Conservation (phyloP, 148 eudicot genomes). For the Amaranthus palmeri region DNA sequence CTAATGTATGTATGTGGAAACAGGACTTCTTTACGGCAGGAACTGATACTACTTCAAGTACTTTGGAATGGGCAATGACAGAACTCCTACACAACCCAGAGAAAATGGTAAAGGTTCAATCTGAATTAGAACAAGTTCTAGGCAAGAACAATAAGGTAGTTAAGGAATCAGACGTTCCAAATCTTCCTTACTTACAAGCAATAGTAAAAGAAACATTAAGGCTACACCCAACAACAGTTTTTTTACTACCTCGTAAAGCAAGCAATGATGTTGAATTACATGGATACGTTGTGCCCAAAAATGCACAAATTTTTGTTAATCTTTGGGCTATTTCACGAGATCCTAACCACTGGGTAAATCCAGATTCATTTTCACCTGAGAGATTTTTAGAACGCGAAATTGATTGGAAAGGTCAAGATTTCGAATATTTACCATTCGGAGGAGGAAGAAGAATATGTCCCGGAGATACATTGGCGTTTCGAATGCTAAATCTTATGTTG, state of each 20-base stretch:
- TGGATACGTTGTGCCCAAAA: constrained; percentile 26
- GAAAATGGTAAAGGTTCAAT: constrained; percentile 16
- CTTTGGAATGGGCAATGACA: constrained; percentile 26
- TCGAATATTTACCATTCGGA: constrained; percentile 4
- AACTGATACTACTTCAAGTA: constrained; percentile 5
- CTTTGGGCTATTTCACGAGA: constrained; percentile 30
- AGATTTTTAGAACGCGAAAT: constrained; percentile 3
- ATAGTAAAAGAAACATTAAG: constrained; percentile 5
- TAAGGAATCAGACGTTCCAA: constrained; percentile 11
- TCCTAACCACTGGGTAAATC: constrained; percentile 14
- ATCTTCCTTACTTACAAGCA: constrained; percentile 28
- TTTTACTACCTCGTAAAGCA: constrained; percentile 25
- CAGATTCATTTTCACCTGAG: constrained; percentile 5
- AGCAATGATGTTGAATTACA: constrained; percentile 8
- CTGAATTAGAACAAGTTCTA: constrained; percentile 5
- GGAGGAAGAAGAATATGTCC: constrained; percentile 13
- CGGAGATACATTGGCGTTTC: constrained; percentile 5
- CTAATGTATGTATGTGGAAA: too few species aligned
- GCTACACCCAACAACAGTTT: constrained; percentile 13
- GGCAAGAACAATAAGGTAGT: not conserved
- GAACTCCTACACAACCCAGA: constrained; percentile 18
- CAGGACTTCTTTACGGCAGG: constrained; percentile 31
- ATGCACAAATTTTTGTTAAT: constrained; percentile 20
- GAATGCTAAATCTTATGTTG: constrained; percentile 8
- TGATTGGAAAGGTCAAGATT: constrained; percentile 15